A percentile compares a stretch with the other conserved stretches of the same genome.
Conservation (phyloP, 2,329 filamentous ascomycete genomes). For the Fusarium buxicola region DNA sequence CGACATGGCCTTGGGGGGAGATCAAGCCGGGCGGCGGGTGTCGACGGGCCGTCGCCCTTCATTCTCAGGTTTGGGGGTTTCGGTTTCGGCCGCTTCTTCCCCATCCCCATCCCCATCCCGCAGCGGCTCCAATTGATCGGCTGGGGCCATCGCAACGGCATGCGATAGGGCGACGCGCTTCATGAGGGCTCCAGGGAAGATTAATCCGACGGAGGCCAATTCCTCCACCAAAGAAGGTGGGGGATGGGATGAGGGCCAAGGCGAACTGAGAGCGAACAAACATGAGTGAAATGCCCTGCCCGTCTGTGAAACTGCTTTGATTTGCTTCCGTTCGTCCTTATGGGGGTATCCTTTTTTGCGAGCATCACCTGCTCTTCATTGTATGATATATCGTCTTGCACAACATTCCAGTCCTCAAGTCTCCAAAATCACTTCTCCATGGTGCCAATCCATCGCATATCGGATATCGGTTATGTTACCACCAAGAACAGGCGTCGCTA, state of each 20-base stretch:
- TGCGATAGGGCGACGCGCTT: constrained; percentile 31
- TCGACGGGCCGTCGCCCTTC: not conserved
- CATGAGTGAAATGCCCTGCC: not conserved
- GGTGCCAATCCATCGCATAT: constrained; percentile 24
- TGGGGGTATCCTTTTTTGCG: constrained; percentile 21
- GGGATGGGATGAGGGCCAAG: constrained; percentile 18
- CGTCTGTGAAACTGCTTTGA: not conserved
- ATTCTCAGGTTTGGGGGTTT: constrained; percentile 40
- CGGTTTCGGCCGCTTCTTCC: constrained; percentile 30
- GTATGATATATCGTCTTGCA: constrained; percentile 13
- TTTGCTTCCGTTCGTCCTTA: constrained; percentile 3
- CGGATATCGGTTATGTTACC: constrained; percentile 29
- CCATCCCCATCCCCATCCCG: constrained; percentile 29
- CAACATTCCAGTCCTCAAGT: constrained; percentile 13
- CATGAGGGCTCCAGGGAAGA: constrained; percentile 31
- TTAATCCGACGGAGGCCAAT: constrained; percentile 35
- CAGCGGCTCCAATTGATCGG: constrained; percentile 16
- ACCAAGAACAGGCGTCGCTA: constrained; percentile 14
- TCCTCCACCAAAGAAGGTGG: constrained; percentile 42
- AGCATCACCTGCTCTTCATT: constrained; percentile 7
- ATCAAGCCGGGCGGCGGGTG: constrained; percentile 5
- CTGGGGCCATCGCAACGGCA: constrained; percentile 30
- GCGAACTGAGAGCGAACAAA: not conserved
- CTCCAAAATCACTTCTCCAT: not conserved
- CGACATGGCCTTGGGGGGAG: constrained; percentile 31